Conservation (phyloP, 2,329 filamentous ascomycete species). For the Venturia oleaginea region DNA sequence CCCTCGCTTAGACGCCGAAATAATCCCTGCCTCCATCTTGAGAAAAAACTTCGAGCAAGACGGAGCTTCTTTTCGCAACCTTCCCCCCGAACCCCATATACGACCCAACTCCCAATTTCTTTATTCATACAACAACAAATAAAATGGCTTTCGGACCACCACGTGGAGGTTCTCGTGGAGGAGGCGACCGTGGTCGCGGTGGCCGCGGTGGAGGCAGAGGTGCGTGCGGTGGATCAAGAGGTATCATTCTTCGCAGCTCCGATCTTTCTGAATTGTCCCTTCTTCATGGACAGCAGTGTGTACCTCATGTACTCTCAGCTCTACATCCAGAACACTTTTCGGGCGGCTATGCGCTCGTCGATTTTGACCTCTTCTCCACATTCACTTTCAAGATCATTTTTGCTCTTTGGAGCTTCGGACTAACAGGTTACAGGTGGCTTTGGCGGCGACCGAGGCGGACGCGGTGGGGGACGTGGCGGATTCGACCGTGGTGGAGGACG, state of each 20-base stretch:
- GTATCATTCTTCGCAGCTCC: background rate
- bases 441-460: slow-evolving; percentile 12
- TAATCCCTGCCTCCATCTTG: background rate
- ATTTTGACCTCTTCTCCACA: background rate
- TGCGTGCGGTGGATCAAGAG: slow-evolving; percentile 7
- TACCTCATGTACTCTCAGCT: background rate
- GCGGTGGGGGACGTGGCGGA: slow-evolving; percentile 15
- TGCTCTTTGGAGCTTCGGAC: background rate
- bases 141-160: slow-evolving; percentile 4
- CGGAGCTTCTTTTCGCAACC: background rate
- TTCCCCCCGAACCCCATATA: background rate
- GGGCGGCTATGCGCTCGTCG: background rate
- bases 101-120: background rate
- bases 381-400: background rate
- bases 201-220: slow-evolving; percentile 19
- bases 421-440: slow-evolving; percentile 2
- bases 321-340: background rate
- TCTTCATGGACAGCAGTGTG: background rate
- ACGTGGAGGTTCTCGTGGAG: slow-evolving; percentile 9
- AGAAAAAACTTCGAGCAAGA: background rate
- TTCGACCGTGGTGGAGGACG: slow-evolving; percentile 10
- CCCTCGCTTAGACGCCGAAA: background rate
- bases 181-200: slow-evolving; percentile 17
- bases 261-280: slow-evolving; percentile 1
- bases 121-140: background rate